A percentile compares a stretch with the other conserved stretches of the same genome.
These are phyloP conservation scores for Nymphaea colorata DNA, from an alignment of 164 flowering plant species.

Conservation along the genomic window DNA sequence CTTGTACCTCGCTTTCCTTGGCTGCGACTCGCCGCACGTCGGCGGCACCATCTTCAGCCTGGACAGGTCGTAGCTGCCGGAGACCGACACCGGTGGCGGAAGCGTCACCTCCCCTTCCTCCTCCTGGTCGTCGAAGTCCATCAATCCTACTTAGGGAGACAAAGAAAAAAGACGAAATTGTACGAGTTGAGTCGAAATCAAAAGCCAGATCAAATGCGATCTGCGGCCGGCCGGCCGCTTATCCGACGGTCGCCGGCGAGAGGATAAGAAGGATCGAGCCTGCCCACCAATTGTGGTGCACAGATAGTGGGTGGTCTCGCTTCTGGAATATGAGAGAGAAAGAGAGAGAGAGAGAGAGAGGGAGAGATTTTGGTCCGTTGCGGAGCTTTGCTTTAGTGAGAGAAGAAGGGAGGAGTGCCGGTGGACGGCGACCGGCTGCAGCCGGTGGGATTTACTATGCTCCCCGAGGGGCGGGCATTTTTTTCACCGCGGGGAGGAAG, in stretches of 20 bases:
- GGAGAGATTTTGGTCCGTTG: background rate
- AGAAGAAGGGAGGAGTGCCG: background rate
- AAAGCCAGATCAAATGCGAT: no score
- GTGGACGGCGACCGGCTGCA: background rate
- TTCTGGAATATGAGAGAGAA: background rate
- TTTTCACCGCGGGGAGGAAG: background rate
- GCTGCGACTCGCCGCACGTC: constrained; percentile 1
- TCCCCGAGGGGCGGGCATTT: background rate
- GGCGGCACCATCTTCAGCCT: constrained; percentile 3
- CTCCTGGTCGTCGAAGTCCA: constrained; percentile 38
- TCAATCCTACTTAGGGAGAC: constrained; percentile 1
- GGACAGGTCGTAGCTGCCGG: background rate
- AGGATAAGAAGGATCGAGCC: background rate
- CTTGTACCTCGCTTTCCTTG: constrained; percentile 21
- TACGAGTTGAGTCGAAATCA: constrained; percentile 66
- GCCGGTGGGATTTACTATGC: background rate
- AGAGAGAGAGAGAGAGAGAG: background rate
- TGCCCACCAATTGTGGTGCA: background rate
- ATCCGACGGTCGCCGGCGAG: background rate
- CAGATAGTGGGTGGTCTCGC: background rate
- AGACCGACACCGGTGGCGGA: constrained; percentile 2
- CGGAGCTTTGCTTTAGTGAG: background rate
- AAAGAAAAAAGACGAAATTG: constrained; percentile 52
- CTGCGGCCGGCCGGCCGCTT: no score
- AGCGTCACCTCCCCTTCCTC: constrained; percentile 37